A percentile compares a stretch with the other conserved stretches of the same genome.
These are phyloP conservation scores for Calonectria hawksworthii DNA, from an alignment of 2,329 filamentous ascomycete genomes.

Conservation along the genomic window DNA sequence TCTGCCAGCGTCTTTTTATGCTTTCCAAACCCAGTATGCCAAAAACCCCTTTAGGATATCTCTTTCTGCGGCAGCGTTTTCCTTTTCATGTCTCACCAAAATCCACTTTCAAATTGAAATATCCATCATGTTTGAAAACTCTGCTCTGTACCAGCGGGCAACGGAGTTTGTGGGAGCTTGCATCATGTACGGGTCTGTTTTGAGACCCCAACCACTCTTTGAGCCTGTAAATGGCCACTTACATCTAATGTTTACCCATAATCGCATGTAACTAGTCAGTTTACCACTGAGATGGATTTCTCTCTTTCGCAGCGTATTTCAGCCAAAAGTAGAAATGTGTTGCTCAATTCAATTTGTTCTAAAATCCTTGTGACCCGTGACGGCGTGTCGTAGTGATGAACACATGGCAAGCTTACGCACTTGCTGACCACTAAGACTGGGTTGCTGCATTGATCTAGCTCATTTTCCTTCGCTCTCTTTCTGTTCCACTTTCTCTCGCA, in stretches of 20 bases:
- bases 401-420: no score
- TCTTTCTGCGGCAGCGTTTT: slow-evolving; percentile 2
- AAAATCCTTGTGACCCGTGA: neutral
- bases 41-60: neutral
- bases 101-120: neutral
- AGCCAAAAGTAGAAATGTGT: neutral
- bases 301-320: neutral
- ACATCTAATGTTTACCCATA: neutral
- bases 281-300: neutral
- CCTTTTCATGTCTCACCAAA: neutral
- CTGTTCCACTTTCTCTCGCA: no score
- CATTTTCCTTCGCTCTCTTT: no score
- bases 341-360: slow-evolving; percentile 10
- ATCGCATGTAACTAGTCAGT: slow-evolving; percentile 2
- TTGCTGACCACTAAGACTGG: no score
- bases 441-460: no score
- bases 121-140: neutral
- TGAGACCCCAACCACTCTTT: slow-evolving; percentile 2
- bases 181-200: neutral
- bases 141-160: neutral
- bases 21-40: neutral
- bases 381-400: neutral
- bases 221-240: neutral
- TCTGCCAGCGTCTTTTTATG: slow-evolving; percentile 1
- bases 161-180: slow-evolving; percentile 8